Percentiles rank a stretch among this genome's conserved stretches.
These are phyloP conservation scores for Apiotrichum siamense DNA, from an alignment of 1,284 basidiomycete genomes.

Conservation along the genomic window DNA sequence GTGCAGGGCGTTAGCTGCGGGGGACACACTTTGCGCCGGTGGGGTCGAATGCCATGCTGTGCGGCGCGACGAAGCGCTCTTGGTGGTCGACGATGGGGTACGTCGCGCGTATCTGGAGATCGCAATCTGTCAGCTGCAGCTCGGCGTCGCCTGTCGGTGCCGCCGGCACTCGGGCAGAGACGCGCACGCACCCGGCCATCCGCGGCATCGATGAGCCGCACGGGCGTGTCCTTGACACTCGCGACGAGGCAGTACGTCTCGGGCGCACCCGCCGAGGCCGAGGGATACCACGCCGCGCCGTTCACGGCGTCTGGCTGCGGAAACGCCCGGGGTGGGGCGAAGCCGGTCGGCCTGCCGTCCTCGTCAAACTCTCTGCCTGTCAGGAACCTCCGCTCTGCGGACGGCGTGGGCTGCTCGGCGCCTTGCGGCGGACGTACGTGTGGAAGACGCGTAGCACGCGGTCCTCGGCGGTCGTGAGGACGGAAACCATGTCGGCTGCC, in stretches of 20 bases:
- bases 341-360: background rate
- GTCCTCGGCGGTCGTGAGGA: conserved; percentile 42
- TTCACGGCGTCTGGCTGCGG: conserved; percentile 63
- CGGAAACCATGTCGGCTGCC: conserved; percentile 37
- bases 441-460: conserved; percentile 30
- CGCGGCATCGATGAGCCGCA: conserved; percentile 69
- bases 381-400: background rate
- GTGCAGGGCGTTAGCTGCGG: conserved; percentile 23
- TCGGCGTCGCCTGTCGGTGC: conserved; percentile 28
- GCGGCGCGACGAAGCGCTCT: conserved; percentile 78
- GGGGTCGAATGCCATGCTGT: conserved; percentile 69
- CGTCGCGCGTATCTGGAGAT: conserved; percentile 74
- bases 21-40: conserved; percentile 64
- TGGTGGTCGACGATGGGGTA: conserved; percentile 86
- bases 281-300: conserved; percentile 74
- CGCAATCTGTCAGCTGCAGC: conserved; percentile 2
- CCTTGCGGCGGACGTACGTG: no score
- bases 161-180: no score
- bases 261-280: conserved; percentile 56
- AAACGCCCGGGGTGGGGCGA: conserved; percentile 27
- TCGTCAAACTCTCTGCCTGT: background rate
- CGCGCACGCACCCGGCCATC: conserved; percentile 62
- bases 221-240: conserved; percentile 71
- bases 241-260: conserved; percentile 72
- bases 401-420: no score